Conservation (phyloP, 768 basidiomycete species). For the Pholiota molesta region DNA sequence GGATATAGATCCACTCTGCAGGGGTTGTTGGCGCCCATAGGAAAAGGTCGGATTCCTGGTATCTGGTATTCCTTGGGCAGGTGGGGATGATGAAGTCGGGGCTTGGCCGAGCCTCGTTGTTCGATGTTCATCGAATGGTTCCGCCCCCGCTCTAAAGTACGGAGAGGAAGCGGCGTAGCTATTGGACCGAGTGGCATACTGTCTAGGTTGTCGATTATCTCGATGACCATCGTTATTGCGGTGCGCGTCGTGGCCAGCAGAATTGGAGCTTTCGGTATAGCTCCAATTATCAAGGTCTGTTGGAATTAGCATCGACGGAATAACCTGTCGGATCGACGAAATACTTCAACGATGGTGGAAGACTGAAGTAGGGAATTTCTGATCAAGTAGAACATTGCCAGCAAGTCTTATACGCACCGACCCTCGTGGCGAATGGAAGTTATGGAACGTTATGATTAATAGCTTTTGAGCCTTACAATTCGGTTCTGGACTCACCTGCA, state of each 20-base stretch:
- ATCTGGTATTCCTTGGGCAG: background rate
- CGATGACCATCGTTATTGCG: too few relatives aligned
- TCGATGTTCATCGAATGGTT: background rate
- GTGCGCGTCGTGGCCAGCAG: background rate
- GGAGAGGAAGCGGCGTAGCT: background rate
- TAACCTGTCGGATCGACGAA: too few relatives aligned
- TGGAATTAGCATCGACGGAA: background rate
- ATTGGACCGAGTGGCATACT: background rate
- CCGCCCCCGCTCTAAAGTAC: background rate
- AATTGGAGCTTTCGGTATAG: background rate
- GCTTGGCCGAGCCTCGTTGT: background rate
- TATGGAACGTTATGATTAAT: background rate
- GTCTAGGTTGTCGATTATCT: too few relatives aligned
- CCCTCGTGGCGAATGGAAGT: background rate
- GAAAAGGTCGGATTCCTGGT: background rate
- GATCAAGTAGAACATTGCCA: background rate
- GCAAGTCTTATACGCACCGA: background rate
- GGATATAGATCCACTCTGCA: background rate
- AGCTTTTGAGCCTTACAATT: background rate
- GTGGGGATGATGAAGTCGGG: background rate
- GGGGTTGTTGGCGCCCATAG: background rate
- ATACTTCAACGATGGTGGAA: too few relatives aligned
- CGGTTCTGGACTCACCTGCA: background rate
- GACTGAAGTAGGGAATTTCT: too few relatives aligned
- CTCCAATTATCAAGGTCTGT: background rate